These are phyloP conservation scores for Lentinula novae-zelandiae DNA, from an alignment of 1,284 basidiomycete species.

Conservation along the genomic window DNA sequence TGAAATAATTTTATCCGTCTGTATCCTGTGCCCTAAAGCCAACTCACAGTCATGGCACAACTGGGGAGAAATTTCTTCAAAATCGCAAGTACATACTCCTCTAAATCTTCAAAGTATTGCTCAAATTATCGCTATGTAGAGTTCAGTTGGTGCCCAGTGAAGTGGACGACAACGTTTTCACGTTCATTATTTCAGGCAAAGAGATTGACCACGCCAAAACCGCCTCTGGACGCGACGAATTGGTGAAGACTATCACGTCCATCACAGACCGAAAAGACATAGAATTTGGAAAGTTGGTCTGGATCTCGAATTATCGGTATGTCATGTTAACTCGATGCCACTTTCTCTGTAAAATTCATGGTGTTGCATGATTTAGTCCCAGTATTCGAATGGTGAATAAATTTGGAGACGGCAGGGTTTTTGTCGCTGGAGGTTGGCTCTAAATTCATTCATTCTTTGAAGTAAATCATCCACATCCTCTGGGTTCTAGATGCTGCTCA, in stretches of 20 bases:
- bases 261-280: conserved; percentile 23
- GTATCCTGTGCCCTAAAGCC: neutral
- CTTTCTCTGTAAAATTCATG: no score
- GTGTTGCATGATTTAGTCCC: conserved; percentile 12
- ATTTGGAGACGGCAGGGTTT: conserved; percentile 19
- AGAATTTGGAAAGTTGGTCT: conserved; percentile 23
- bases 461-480: neutral
- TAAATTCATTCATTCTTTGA: neutral
- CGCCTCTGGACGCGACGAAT: conserved; percentile 18
- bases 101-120: neutral
- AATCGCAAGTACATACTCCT: conserved; percentile 19
- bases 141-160: conserved; percentile 30
- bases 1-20: neutral
- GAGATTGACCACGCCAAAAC: conserved; percentile 20
- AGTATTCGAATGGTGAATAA: conserved; percentile 17
- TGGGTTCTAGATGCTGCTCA: conserved; percentile 19
- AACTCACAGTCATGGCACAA: conserved; percentile 7
- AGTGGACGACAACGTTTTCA: conserved; percentile 25
- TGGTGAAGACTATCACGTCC: conserved; percentile 19
- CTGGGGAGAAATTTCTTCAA: conserved; percentile 27
- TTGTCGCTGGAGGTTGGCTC: conserved; percentile 28
- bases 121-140: conserved; percentile 17
- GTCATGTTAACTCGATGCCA: neutral
- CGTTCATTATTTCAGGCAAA: conserved; percentile 18
- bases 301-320: conserved; percentile 25